Conservation (phyloP, 2,329 filamentous ascomycete species). For the Sporothrix curviconia region DNA sequence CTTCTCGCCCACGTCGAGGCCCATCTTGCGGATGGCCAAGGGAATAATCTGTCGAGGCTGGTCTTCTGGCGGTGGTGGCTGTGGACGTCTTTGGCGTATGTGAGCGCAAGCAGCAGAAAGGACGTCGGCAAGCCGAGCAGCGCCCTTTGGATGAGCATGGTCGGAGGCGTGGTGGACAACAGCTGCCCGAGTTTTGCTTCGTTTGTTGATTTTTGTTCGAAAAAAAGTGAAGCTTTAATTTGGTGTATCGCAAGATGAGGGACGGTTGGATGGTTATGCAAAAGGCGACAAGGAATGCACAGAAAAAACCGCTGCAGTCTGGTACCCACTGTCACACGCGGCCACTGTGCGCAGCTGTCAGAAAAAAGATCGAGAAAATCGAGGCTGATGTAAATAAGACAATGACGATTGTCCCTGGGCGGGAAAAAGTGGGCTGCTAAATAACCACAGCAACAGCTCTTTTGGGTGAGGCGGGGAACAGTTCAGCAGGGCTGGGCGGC, state of each 20-base stretch:
- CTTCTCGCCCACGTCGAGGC: constrained; percentile 63
- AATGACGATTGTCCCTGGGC: constrained; percentile 2
- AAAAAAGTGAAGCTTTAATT: too few relatives aligned
- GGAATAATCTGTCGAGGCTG: constrained; percentile 33
- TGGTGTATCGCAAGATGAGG: too few relatives aligned
- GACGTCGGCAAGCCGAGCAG: constrained; percentile 27
- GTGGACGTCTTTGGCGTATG: constrained; percentile 31
- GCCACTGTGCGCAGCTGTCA: background rate
- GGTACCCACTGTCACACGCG: background rate
- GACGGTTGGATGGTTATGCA: too few relatives aligned
- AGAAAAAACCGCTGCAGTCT: constrained; percentile 1
- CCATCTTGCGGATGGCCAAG: constrained; percentile 65
- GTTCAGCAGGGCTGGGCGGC: background rate
- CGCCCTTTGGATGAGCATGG: constrained; percentile 11
- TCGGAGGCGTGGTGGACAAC: background rate
- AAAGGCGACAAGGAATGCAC: constrained; percentile 3
- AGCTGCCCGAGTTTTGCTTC: background rate
- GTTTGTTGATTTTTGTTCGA: background rate
- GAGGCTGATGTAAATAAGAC: constrained; percentile 8
- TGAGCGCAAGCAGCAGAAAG: constrained; percentile 40
- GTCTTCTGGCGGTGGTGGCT: constrained; percentile 12
- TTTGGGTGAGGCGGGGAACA: constrained; percentile 2
- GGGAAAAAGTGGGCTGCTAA: constrained; percentile 1
- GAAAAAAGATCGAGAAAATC: background rate
- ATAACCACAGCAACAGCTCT: constrained; percentile 8